Evolutionary conservation across 805 yeast species (phyloP).

Genomic region (Monosporozyma servazzii): DNA sequence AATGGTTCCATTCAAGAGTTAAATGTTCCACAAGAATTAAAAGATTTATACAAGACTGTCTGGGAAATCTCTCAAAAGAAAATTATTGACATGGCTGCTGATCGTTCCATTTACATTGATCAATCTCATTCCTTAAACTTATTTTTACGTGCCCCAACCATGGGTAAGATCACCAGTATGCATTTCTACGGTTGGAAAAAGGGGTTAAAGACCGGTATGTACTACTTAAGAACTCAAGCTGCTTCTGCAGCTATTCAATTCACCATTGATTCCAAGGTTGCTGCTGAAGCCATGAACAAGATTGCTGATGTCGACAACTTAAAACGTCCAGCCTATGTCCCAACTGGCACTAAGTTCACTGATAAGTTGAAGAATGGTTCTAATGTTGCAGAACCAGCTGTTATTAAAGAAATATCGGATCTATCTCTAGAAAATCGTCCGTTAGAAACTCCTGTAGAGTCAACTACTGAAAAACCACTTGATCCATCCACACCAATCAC

Average conservation of each 20-base stretch:
- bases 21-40: conserved; percentile 61
- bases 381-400: neutral
- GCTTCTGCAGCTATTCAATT: conserved; percentile 95
- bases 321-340: conserved; percentile 34
- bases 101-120: conserved; percentile 72
- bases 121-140: conserved; percentile 91
- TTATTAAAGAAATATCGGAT: neutral
- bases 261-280: conserved; percentile 55
- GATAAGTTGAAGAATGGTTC: conserved; percentile 3
- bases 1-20: conserved; percentile 80
- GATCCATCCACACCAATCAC: neutral
- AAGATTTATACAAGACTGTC: conserved; percentile 78
- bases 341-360: conserved; percentile 10
- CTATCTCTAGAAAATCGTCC: neutral
- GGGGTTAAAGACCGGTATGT: conserved; percentile 96
- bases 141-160: conserved; percentile 76
- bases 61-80: conserved; percentile 89
- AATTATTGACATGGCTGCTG: conserved; percentile 77
- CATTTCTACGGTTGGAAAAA: conserved; percentile 97
- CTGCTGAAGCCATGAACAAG: conserved; percentile 37
- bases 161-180: conserved; percentile 93
- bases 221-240: conserved; percentile 91
- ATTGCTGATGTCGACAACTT: conserved; percentile 11
- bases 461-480: neutral
- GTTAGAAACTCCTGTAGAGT: neutral